Evolutionary conservation across 202 grass and related monocot genomes (phyloP).

Genomic region (Setaria italica): DNA sequence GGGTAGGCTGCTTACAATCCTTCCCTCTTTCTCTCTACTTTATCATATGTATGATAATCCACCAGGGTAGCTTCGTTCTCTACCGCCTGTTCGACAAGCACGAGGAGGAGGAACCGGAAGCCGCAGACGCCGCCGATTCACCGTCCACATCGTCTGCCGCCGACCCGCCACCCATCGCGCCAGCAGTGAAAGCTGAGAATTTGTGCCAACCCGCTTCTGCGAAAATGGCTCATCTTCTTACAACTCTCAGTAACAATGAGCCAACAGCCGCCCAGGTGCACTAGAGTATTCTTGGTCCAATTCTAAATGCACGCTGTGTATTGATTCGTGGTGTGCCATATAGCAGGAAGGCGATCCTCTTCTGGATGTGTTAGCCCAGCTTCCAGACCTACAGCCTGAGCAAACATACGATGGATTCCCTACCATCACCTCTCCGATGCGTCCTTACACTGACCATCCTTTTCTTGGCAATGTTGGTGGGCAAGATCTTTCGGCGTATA

Average conservation of each 20-base stretch:
- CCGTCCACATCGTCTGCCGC: conserved; percentile 46
- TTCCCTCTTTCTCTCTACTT: neutral
- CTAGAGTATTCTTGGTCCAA: neutral
- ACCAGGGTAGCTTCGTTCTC: conserved; percentile 81
- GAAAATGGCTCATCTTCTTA: neutral
- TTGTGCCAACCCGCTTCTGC: conserved; percentile 23
- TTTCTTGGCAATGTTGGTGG: conserved; percentile 56
- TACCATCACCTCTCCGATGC: conserved; percentile 60
- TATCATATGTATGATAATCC: neutral
- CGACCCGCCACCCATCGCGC: conserved; percentile 6
- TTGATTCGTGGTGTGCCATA: conserved; percentile 18
- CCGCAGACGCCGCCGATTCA: conserved; percentile 35
- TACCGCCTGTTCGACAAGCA: conserved; percentile 83
- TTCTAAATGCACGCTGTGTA: neutral
- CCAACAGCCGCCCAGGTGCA: conserved; percentile 17
- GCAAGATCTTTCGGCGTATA: conserved; percentile 51
- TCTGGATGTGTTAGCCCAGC: conserved; percentile 40
- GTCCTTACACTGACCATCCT: conserved; percentile 64
- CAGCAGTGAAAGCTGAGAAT: conserved; percentile 24
- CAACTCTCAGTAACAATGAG: neutral
- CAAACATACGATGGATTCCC: conserved; percentile 51
- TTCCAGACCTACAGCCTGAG: conserved; percentile 42
- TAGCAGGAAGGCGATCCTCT: conserved; percentile 47
- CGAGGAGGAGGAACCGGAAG: conserved; percentile 57
- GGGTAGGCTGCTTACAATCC: neutral